A percentile compares a stretch with the other conserved stretches of the same genome.
phyloP scores from a whole-genome alignment of 345 rosid species.

The Gossypium raimondii region DNA sequence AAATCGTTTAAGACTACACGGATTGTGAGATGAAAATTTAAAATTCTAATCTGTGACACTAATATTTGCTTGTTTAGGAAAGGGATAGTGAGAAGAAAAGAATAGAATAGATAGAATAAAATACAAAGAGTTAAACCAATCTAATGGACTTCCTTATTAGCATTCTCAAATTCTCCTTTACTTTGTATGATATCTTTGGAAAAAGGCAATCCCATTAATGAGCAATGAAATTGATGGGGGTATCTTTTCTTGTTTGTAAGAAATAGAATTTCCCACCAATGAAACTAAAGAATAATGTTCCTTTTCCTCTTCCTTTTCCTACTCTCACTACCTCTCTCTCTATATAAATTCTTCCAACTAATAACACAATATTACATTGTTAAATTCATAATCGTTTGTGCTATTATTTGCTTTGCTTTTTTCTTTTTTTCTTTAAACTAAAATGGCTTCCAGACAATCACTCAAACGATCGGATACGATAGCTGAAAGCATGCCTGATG shows the following conservation, averaged over 20 bases:
- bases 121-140: neutral
- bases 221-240: neutral
- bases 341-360: constrained; percentile 10
- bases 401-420: neutral
- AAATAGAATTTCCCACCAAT: constrained; percentile 29
- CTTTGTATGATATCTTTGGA: neutral
- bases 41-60: no score
- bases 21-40: no score
- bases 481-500: constrained; percentile 84
- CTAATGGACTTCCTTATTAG: neutral
- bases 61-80: neutral
- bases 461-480: constrained; percentile 61
- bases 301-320: constrained; percentile 29
- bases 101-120: neutral
- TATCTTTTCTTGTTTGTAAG: neutral
- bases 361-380: neutral
- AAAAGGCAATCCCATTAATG: neutral
- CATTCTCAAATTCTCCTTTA: neutral
- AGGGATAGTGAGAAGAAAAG: neutral
- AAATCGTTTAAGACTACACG: no score
- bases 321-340: constrained; percentile 13
- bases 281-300: constrained; percentile 51
- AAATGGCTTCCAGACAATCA: constrained; percentile 37
- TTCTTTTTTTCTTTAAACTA: no score
- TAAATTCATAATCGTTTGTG: constrained; percentile 11